Evolutionary conservation across 345 rosid species (phyloP), one percentile per base, ranked within the genome.

Genomic region (Eucalyptus curtisii): DNA sequence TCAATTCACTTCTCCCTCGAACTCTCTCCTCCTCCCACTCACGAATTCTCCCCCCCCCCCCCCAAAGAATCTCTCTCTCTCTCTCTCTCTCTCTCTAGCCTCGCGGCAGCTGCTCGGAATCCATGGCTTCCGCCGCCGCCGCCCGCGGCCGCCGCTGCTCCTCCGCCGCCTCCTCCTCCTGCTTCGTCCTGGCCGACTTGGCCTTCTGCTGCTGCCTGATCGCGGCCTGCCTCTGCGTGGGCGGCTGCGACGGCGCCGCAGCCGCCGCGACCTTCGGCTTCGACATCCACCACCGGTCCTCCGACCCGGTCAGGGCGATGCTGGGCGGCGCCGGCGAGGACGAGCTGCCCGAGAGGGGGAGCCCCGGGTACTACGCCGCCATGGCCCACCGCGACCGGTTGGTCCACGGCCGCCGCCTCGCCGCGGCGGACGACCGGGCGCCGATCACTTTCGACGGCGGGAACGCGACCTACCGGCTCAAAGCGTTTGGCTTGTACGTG

Each of bases 301-400:
- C 99, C 42, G 99, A 96, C 91, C 94, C 94, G 52, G 95, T 97
- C 20, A 92, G 91, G 86, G 93, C 93, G 25, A 90, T 94, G 89
- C 91, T 96, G 8, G 90, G 93, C 27, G 92, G 89, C 4, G 94
- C 94, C 25, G 89, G 94, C 16, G 92, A 90, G 3, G 94, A 95
- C 76, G 80, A 20, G 68, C 47, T 95, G 16, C 98, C 97, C 49
- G 93, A 89, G 90, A 92, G 92, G 87, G 99, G 96, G 49, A 95
- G 93, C 47, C 85, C 81, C 22, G 90, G 91, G 50, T 97, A 96
- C 92, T 95, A 95, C 42, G 92, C 91, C 52, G 93, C 93, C 27
- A 91, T 96, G 97, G 94, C 92, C 80, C 95, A 94, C 90, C 96
- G 98, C 13, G 99, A 97, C 92, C 91, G 91, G 7, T 68, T 90